Conservation (phyloP, 768 basidiomycete genomes). For the Fistulinella prunicolor region DNA sequence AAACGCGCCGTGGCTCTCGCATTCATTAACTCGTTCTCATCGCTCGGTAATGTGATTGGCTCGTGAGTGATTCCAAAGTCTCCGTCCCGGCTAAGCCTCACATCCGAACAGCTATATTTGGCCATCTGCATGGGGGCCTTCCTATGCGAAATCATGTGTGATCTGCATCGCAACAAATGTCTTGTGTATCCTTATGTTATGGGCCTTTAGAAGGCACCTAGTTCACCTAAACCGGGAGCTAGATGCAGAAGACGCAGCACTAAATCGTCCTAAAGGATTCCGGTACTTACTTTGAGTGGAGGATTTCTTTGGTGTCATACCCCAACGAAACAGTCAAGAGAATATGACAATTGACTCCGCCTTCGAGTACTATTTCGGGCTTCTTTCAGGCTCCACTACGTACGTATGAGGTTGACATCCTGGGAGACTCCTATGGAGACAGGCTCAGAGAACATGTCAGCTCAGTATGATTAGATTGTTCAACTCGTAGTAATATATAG, state of each 20-base stretch:
- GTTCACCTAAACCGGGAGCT: constrained; percentile 38
- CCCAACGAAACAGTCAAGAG: background rate
- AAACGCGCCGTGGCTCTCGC: constrained; percentile 89
- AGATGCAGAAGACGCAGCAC: constrained; percentile 38
- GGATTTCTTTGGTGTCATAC: background rate
- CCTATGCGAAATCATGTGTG: constrained; percentile 65
- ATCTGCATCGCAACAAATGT: constrained; percentile 65
- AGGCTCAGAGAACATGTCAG: no score
- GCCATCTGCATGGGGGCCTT: constrained; percentile 67
- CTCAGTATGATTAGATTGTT: no score
- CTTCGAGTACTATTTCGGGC: no score
- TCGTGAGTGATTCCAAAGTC: constrained; percentile 48
- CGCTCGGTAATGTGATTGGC: constrained; percentile 81
- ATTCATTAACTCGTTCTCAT: constrained; percentile 75
- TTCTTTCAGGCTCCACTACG: no score
- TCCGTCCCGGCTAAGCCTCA: constrained; percentile 5
- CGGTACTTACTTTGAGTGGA: constrained; percentile 44
- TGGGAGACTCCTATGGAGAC: no score
- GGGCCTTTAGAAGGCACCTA: constrained; percentile 48
- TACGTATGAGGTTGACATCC: no score
- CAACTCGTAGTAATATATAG: no score
- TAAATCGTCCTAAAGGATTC: constrained; percentile 36
- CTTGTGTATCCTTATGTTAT: constrained; percentile 48
- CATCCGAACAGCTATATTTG: constrained; percentile 52
- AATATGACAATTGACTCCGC: background rate